Conservation (phyloP, 2,329 filamentous ascomycete species). For the Colletotrichum euphorbiae region DNA sequence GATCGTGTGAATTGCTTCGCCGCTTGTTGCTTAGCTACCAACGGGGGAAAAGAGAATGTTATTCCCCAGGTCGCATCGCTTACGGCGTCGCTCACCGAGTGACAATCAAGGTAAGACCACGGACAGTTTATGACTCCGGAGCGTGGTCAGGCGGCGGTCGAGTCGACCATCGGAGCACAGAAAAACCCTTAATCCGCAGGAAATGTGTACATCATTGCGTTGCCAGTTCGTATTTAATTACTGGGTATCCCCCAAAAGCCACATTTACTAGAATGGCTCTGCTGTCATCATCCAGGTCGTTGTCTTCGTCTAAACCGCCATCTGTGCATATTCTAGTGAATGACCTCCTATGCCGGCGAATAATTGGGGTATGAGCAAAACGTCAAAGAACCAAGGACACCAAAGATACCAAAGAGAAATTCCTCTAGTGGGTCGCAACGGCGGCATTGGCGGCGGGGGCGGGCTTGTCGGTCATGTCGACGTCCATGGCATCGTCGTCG, state of each 20-base stretch:
- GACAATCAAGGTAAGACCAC: background rate
- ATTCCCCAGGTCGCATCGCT: background rate
- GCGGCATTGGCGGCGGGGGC: slow-evolving; percentile 50
- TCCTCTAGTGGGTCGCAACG: slow-evolving; percentile 39
- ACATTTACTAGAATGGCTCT: slow-evolving; percentile 31
- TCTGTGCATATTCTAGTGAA: slow-evolving; percentile 32
- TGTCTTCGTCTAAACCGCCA: slow-evolving; percentile 39
- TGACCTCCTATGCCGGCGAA: slow-evolving; percentile 24
- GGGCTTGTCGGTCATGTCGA: slow-evolving; percentile 56
- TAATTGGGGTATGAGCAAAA: slow-evolving; percentile 39
- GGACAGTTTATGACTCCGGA: background rate
- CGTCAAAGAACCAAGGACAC: slow-evolving; percentile 35
- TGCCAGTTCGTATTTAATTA: slow-evolving; percentile 38
- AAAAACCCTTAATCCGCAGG: background rate
- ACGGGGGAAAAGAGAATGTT: background rate
- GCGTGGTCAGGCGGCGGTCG: background rate
- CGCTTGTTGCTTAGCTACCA: slow-evolving; percentile 7
- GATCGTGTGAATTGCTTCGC: slow-evolving; percentile 17
- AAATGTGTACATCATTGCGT: slow-evolving; percentile 13
- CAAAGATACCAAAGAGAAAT: background rate
- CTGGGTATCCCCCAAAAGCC: slow-evolving; percentile 29
- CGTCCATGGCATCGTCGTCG: slow-evolving; percentile 63
- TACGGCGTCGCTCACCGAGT: slow-evolving; percentile 11
- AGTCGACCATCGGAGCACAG: background rate
- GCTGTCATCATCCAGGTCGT: slow-evolving; percentile 40